These are phyloP conservation scores for Diplodia intermedia DNA, from an alignment of 2,329 filamentous ascomycete genomes.

Conservation along the genomic window DNA sequence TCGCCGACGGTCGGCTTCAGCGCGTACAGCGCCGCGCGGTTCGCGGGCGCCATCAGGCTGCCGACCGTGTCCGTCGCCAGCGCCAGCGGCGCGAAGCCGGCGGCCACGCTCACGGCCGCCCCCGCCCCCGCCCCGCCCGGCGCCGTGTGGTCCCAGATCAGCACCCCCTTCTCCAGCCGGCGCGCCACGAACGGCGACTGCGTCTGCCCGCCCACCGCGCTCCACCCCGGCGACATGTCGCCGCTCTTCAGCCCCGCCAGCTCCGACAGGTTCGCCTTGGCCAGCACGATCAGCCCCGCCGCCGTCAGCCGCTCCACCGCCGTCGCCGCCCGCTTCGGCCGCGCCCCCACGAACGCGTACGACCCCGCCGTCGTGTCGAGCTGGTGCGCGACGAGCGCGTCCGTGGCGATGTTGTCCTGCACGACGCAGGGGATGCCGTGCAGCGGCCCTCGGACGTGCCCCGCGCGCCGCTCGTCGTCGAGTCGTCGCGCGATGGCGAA, in stretches of 20 bases:
- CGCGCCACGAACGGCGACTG: slow-evolving; percentile 49
- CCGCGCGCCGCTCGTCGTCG: slow-evolving; percentile 49
- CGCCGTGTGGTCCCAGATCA: slow-evolving; percentile 48
- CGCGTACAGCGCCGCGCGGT: slow-evolving; percentile 49
- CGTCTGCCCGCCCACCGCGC: slow-evolving; percentile 49
- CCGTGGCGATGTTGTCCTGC: slow-evolving; percentile 53
- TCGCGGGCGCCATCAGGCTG: slow-evolving; percentile 50
- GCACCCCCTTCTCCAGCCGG: slow-evolving; percentile 47
- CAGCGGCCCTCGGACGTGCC: slow-evolving; percentile 47
- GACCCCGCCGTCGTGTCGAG: slow-evolving; percentile 53
- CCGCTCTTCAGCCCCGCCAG: slow-evolving; percentile 47
- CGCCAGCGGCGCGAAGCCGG: slow-evolving; percentile 51
- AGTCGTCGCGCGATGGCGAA: slow-evolving; percentile 48
- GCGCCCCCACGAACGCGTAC: slow-evolving; percentile 48
- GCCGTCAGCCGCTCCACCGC: slow-evolving; percentile 48
- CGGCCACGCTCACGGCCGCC: slow-evolving; percentile 49
- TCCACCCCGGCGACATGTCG: slow-evolving; percentile 51
- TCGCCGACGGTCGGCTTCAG: slow-evolving; percentile 49
- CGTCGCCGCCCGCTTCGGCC: slow-evolving; percentile 44
- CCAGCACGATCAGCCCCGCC: slow-evolving; percentile 52
- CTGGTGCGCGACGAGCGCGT: slow-evolving; percentile 42
- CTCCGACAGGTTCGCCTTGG: slow-evolving; percentile 53
- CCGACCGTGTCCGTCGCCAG: slow-evolving; percentile 52
- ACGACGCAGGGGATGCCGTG: slow-evolving; percentile 54
- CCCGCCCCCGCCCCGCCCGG: slow-evolving; percentile 48